Base-by-base conservation (phyloP, 208 protist genomes). In the Trypanosoma platydactyli region DNA sequence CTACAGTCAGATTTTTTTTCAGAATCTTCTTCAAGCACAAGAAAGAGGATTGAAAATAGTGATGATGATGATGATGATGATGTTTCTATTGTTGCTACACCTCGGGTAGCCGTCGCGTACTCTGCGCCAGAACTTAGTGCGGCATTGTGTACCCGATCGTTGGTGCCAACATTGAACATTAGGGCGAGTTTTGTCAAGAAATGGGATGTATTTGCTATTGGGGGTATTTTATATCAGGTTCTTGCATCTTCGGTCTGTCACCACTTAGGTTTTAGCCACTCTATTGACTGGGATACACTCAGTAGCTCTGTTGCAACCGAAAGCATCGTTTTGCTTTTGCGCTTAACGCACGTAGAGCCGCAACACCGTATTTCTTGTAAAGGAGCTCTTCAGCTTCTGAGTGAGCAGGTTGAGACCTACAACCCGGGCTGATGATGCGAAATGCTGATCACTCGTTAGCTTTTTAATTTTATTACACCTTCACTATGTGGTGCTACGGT, bases 121-220 rank as follows among this genome's bases (percentile, higher is more conserved):
- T 58, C 51, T 15, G 68, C 68, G 13, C 68, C 68, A 51, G 68
- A 73, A 59, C 68, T 68, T 38, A 35, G 55, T 29, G 52, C 57
- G 7, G 40, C 52, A 5, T 53, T 73, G 5, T 59, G 54, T 24
- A 27, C 68, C 16, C 46, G 44, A 44, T 73, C 68, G 2, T 33
- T 59, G 53, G 51, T 73, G 18, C 68, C 59, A 38, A 44, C 68
- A 16, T 33, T 62, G 7, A 52, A 38, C 13, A 55, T 58, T 51
- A 12, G 35, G 9, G 68, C 59, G 22, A 50, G 41, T 24, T 49
- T 67, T 58, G 58, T 73, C 22, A 63, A 68, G 29, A 62, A 59
- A 20, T 73, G 68, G 68, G 68, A 73, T 61, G 53, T 61, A 29
- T 73, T 56, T 54, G 68, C 68, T 25, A 58, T 73, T 50, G 68